phyloP scores from a whole-genome alignment of 2,329 filamentous ascomycete genomes.

The Claviceps sp. region DNA sequence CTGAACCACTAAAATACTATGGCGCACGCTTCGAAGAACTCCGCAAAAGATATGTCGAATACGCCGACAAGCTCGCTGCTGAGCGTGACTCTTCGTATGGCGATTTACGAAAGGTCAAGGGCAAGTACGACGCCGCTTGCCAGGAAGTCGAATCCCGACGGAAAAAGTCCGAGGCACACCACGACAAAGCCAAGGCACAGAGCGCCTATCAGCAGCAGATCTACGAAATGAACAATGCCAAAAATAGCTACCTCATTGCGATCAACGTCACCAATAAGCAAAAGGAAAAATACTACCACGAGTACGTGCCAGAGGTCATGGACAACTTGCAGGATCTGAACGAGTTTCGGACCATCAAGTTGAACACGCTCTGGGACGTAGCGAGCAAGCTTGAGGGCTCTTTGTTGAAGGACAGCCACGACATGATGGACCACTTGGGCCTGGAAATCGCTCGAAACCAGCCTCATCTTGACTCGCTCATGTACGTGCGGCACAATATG shows the following conservation, averaged over 20 bases:
- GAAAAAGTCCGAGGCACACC: slow-evolving; percentile 90
- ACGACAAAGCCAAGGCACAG: slow-evolving; percentile 87
- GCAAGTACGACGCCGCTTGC: slow-evolving; percentile 83
- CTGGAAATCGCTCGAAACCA: slow-evolving; percentile 79
- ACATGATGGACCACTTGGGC: slow-evolving; percentile 57
- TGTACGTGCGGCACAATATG: slow-evolving; percentile 93
- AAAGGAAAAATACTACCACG: slow-evolving; percentile 94
- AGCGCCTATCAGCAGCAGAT: slow-evolving; percentile 85
- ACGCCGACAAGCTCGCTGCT: slow-evolving; percentile 75
- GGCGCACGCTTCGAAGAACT: slow-evolving; percentile 73
- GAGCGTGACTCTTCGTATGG: slow-evolving; percentile 75
- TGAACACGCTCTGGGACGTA: slow-evolving; percentile 76
- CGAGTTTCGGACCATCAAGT: slow-evolving; percentile 70
- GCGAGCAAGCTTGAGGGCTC: slow-evolving; percentile 68
- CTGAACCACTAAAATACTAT: slow-evolving; percentile 71
- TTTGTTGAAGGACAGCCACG: slow-evolving; percentile 62
- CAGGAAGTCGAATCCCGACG: slow-evolving; percentile 89
- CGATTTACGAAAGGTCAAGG: slow-evolving; percentile 81
- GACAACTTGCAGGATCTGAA: slow-evolving; percentile 89
- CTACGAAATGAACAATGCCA: slow-evolving; percentile 90
- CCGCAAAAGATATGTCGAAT: slow-evolving; percentile 81
- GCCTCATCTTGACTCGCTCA: slow-evolving; percentile 85
- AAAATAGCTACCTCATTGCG: slow-evolving; percentile 93
- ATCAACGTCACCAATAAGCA: slow-evolving; percentile 97
- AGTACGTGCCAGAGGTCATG: slow-evolving; percentile 87